Evolutionary conservation across 2,329 filamentous ascomycete species (phyloP).

Genomic region (Beauveria sp.): DNA sequence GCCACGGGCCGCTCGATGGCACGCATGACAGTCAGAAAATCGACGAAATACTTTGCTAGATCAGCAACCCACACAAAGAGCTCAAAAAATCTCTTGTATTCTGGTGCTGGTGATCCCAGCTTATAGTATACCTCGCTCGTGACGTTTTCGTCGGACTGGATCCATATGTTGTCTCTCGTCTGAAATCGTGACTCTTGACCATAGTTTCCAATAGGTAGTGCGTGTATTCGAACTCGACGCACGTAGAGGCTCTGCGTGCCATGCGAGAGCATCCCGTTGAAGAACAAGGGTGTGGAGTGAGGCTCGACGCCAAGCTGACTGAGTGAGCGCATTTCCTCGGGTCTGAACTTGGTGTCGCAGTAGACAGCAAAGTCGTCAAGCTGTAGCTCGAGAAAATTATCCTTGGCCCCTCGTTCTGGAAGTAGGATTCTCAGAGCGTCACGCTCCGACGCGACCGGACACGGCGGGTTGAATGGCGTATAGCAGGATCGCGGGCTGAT

Average conservation of each 20-base stretch:
- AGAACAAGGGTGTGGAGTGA: conserved; percentile 35
- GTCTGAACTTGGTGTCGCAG: conserved; percentile 26
- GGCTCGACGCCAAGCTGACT: conserved; percentile 39
- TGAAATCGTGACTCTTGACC: conserved; percentile 36
- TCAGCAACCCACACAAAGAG: conserved; percentile 66
- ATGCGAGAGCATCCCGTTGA: conserved; percentile 52
- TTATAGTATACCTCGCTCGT: conserved; percentile 53
- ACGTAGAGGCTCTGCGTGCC: conserved; percentile 42
- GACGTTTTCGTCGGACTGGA: conserved; percentile 46
- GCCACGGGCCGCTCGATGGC: conserved; percentile 29
- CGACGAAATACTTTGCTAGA: conserved; percentile 63
- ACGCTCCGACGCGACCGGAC: conserved; percentile 5
- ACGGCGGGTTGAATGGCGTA: conserved; percentile 6
- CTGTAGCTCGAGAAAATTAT: conserved; percentile 38
- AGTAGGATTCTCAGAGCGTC: conserved; percentile 5
- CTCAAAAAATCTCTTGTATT: conserved; percentile 55
- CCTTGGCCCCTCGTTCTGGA: background rate
- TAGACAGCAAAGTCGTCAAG: conserved; percentile 55
- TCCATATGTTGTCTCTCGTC: conserved; percentile 51
- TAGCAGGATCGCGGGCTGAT: background rate
- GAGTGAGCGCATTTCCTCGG: conserved; percentile 46
- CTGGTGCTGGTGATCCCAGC: conserved; percentile 44
- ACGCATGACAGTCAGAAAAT: conserved; percentile 45
- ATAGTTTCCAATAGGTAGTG: conserved; percentile 61
- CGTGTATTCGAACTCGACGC: conserved; percentile 44